phyloP scores from a whole-genome alignment of 371 early-diverging fungal species.

The Mucor lusitanicus region DNA sequence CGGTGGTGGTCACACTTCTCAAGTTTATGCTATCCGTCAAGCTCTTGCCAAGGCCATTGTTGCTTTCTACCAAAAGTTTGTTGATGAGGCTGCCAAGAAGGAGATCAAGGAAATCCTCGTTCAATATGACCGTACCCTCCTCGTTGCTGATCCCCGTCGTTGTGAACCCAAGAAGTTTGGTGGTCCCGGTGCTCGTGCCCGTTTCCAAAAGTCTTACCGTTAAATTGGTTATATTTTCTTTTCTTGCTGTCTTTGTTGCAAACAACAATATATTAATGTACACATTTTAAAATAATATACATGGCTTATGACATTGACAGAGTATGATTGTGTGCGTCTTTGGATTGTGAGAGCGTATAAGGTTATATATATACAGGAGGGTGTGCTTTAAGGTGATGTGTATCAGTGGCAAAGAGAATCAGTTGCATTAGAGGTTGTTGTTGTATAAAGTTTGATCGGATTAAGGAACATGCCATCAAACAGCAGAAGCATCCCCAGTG shows the following conservation, averaged over 20 bases:
- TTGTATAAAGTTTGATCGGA: too few relatives aligned
- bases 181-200: conserved; percentile 99
- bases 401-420: too few relatives aligned
- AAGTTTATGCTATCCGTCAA: conserved; percentile 99
- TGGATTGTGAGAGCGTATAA: background rate
- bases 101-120: conserved; percentile 97
- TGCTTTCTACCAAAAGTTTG: conserved; percentile 98
- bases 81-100: conserved; percentile 99
- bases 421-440: too few relatives aligned
- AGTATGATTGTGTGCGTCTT: background rate
- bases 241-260: conserved; percentile 6
- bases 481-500: too few relatives aligned
- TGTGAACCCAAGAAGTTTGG: conserved; percentile 99
- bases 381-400: too few relatives aligned
- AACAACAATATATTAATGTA: background rate
- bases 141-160: conserved; percentile 99
- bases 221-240: conserved; percentile 44
- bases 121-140: conserved; percentile 97
- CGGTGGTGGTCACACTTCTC: conserved; percentile 99
- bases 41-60: conserved; percentile 99
- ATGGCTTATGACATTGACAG: background rate
- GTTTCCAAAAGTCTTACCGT: conserved; percentile 99
- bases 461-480: too few relatives aligned
- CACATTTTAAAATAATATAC: conserved; percentile 2
- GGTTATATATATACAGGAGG: too few relatives aligned